phyloP scores from a whole-genome alignment of 2,329 filamentous ascomycete genomes.

The Herpotrichia juniperi region DNA sequence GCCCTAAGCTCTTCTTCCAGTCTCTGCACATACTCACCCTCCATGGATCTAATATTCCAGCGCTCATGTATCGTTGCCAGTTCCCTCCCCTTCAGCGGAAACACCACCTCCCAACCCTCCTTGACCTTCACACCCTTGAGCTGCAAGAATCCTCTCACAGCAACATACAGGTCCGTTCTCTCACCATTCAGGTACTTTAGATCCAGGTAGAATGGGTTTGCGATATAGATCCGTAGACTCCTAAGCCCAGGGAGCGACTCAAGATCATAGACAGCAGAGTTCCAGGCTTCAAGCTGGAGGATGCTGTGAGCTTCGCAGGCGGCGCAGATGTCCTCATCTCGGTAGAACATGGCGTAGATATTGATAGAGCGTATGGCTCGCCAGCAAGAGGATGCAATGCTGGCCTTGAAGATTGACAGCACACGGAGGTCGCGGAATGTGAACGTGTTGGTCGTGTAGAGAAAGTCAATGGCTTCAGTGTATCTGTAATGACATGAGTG shows the following conservation, averaged over 20 bases:
- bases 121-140: background rate
- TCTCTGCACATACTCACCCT: background rate
- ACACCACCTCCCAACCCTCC: background rate
- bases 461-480: constrained; percentile 7
- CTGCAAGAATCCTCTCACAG: constrained; percentile 1
- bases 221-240: constrained; percentile 8
- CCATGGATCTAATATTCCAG: background rate
- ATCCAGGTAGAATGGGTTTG: constrained; percentile 5
- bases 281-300: constrained; percentile 11
- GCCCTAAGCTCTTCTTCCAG: background rate
- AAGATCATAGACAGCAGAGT: constrained; percentile 2
- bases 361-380: background rate
- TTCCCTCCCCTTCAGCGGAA: background rate
- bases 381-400: background rate
- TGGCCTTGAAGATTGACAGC: background rate
- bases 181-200: background rate
- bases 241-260: constrained; percentile 6
- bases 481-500: constrained; percentile 1
- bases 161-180: background rate
- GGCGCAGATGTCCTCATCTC: constrained; percentile 8
- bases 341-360: constrained; percentile 6
- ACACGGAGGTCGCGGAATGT: background rate
- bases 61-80: background rate
- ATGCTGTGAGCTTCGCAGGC: constrained; percentile 3
- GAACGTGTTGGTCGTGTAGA: constrained; percentile 14